phyloP scores from a whole-genome alignment of 495 filamentous ascomycete species.

The Astrocystis sublimbata region DNA sequence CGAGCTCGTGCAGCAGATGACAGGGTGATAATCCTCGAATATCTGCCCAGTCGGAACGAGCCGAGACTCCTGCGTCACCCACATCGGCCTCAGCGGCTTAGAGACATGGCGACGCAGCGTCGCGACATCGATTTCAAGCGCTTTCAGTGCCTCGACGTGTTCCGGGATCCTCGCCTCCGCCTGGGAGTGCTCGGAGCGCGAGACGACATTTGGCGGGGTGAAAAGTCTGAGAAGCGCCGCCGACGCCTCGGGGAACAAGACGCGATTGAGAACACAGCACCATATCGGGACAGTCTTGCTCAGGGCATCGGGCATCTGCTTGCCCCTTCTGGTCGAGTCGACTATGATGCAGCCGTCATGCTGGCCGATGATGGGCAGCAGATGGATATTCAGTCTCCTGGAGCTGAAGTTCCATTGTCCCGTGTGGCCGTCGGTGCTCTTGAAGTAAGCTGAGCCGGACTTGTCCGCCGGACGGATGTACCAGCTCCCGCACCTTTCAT shows the following conservation, averaged over 20 bases:
- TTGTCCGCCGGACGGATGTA: slow-evolving; percentile 74
- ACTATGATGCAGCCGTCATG: slow-evolving; percentile 86
- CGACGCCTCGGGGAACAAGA: slow-evolving; percentile 65
- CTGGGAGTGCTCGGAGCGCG: slow-evolving; percentile 73
- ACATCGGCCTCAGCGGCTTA: slow-evolving; percentile 65
- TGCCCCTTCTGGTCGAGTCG: slow-evolving; percentile 91
- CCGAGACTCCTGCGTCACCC: slow-evolving; percentile 54
- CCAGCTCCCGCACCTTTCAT: slow-evolving; percentile 95
- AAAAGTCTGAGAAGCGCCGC: slow-evolving; percentile 53
- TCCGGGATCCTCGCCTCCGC: slow-evolving; percentile 66
- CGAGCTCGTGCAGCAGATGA: slow-evolving; percentile 83
- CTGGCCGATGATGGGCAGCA: slow-evolving; percentile 62
- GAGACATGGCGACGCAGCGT: slow-evolving; percentile 39
- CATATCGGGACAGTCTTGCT: slow-evolving; percentile 94
- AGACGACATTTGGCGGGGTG: slow-evolving; percentile 68
- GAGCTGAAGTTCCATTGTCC: slow-evolving; percentile 87
- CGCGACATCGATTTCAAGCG: slow-evolving; percentile 35
- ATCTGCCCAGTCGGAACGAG: slow-evolving; percentile 32
- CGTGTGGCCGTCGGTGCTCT: slow-evolving; percentile 93
- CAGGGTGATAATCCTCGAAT: slow-evolving; percentile 60
- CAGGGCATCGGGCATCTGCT: slow-evolving; percentile 90
- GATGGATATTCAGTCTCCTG: slow-evolving; percentile 78
- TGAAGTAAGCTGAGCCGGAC: slow-evolving; percentile 82
- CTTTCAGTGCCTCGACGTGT: slow-evolving; percentile 63
- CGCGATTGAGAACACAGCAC: slow-evolving; percentile 78